Base-by-base conservation (phyloP, 495 filamentous ascomycete species). In the Penicillium riverlandense region DNA sequence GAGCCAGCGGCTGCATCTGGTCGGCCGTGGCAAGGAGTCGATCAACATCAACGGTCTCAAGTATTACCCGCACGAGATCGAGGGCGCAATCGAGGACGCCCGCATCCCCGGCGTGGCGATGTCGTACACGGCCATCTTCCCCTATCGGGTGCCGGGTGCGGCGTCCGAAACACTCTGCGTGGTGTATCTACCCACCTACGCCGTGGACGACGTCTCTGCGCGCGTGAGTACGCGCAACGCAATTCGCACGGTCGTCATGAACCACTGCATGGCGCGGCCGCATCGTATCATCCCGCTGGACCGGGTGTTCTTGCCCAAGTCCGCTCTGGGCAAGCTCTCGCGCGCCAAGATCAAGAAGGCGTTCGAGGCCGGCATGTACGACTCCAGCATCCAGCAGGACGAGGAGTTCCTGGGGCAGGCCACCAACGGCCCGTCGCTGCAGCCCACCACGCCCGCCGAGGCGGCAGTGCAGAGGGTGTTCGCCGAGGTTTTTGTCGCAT, bases 1-100 rank as follows among this genome's bases (percentile, higher is more conserved):
- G 10, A 55, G 74, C 11, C 79, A 80, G 4, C 71, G 79, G 46
- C 69, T 82, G 40, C 69, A 65, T 48, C 69, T 82, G 30, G 62
- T 58, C 8, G 78, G 78, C 8, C 65, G 77, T 16, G 53, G 67
- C 31, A 80, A 80, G 52, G 78, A 82, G 33, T 48, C 66, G 10
- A 76, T 82, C 41, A 78, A 49, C 40, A 66, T 79, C 55, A 79
- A 80, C 42, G 72, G 75, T 0, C 62, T 77, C 40, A 79, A 78
- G 7, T 61, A 68, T 38, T 37, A 45, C 15, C 59, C 71, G 0
- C 48, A 64, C 13, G 69, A 72, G 16, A 57, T 79, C 4, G 64
- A 77, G 38, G 38, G 49, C 2, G 59, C 64, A 0, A 45, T 80
- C 2, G 72, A 77, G n/a, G 42, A 63, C 14, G 63, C 59, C 6